Evolutionary conservation across 129 eudicot species (phyloP).

Genomic region (Centrapalus pauciflorus): DNA sequence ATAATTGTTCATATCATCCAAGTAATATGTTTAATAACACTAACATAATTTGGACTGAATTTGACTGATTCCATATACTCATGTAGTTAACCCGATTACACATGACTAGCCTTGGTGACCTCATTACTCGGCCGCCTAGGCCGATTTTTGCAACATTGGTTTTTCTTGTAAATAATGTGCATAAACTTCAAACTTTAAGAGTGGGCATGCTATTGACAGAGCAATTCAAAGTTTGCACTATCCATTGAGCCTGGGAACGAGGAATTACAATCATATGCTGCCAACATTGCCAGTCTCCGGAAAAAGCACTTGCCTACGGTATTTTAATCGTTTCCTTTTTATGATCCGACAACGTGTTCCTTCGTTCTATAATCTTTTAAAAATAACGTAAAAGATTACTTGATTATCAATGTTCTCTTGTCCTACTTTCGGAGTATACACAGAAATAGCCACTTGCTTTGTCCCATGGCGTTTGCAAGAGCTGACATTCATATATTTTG

Average conservation of each 20-base stretch:
- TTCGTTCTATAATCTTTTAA: background rate
- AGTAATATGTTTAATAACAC: too few species aligned
- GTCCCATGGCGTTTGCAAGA: background rate
- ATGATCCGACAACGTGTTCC: background rate
- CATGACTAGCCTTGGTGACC: too few species aligned
- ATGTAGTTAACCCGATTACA: too few species aligned
- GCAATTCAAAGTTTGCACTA: conserved; percentile 90
- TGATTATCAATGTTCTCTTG: background rate
- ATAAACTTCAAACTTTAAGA: conserved; percentile 5
- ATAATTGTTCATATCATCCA: too few species aligned
- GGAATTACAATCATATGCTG: conserved; percentile 70
- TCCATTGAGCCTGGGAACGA: conserved; percentile 80
- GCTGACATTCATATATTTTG: background rate
- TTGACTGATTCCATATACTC: too few species aligned
- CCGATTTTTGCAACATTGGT: too few species aligned
- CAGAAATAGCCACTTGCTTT: background rate
- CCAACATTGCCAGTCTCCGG: conserved; percentile 58
- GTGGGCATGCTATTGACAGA: conserved; percentile 40
- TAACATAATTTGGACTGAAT: too few species aligned
- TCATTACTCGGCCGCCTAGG: too few species aligned
- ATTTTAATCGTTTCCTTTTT: too few species aligned
- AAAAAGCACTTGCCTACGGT: conserved; percentile 90
- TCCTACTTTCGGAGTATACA: background rate
- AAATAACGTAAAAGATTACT: background rate
- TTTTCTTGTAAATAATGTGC: background rate